Evolutionary conservation across 257 asterid species (phyloP).

Genomic region (Fraxinus anomala): DNA sequence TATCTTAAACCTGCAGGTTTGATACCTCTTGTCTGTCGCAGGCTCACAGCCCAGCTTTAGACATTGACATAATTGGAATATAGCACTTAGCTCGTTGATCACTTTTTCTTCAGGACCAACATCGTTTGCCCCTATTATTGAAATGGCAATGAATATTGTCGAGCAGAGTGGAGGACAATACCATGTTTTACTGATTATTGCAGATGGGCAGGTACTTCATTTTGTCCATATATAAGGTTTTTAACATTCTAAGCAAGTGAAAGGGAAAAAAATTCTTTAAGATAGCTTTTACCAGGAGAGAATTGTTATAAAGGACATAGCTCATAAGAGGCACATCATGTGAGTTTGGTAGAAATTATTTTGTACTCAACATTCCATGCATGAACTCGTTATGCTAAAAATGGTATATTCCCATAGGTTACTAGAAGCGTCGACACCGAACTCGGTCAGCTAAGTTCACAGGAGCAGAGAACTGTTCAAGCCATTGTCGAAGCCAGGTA

Average conservation of each 20-base stretch:
- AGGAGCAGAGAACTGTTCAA: slow-evolving; percentile 78
- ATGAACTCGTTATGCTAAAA: background rate
- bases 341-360: background rate
- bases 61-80: background rate
- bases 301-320: background rate
- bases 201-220: slow-evolving; percentile 85
- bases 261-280: too few species aligned
- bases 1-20: slow-evolving; percentile 76
- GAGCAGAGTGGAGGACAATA: slow-evolving; percentile 85
- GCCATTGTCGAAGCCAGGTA: slow-evolving; percentile 87
- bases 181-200: slow-evolving; percentile 81
- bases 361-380: background rate
- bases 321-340: background rate
- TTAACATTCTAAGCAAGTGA: too few species aligned
- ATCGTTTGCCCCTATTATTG: slow-evolving; percentile 86
- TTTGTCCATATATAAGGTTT: background rate
- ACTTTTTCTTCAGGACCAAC: slow-evolving; percentile 67
- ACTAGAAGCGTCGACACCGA: slow-evolving; percentile 81
- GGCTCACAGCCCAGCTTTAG: slow-evolving; percentile 11
- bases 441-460: slow-evolving; percentile 70
- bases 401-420: slow-evolving; percentile 38
- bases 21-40: slow-evolving; percentile 16
- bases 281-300: too few species aligned
- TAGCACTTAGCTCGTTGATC: slow-evolving; percentile 22
- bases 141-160: slow-evolving; percentile 83